Base-by-base conservation (phyloP, 345 rosid species). In the Arabidopsis arenosa region DNA sequence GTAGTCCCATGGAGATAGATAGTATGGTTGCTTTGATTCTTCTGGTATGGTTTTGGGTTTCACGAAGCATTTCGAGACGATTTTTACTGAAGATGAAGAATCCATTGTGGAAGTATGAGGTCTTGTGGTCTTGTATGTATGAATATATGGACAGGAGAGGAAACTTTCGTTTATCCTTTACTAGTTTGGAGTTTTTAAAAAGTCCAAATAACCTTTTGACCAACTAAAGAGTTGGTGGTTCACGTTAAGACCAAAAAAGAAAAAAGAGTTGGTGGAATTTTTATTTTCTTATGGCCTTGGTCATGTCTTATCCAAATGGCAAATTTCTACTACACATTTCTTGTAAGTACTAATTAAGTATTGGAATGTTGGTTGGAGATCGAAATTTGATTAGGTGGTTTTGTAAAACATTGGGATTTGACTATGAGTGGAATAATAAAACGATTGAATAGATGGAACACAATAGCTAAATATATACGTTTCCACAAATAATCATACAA, bases 1-100 rank as follows among this genome's bases (percentile, higher is more conserved):
- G 5, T 86, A 86, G 80, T 90, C 98, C 97, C 92, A 91, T 49
- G 92, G 83, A 0, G 87, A 63, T 72, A 93, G 58, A 72, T 89
- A 73, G 52, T 44, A 76, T 4, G 96, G 93, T 32, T 80, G 72
- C 44, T 75, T 81, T 57, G 80, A 83, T 62, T 74, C 87, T 18
- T 86, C 79, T 15, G 79, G 33, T 36, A 68, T 28, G 14, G 43
- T 45, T 17, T 77, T 64, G 13, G 98, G 96, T 85, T 69, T 35
- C 13, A 76, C 51, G 7, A 62, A 76, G 35, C 52, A 33, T 76
- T 43, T 76, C 1, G 70, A 61, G 5, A 62, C 13, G 6, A 69
- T 54, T 54, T 70, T 76, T 39, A 76, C 35, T 62, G 85, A 43
- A 30, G 77, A 3, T 26, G 66, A 53, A 53, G 76, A 56, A 70